Evolutionary conservation across 441 rosid species (phyloP).

Genomic region (Metrosideros polymorpha): DNA sequence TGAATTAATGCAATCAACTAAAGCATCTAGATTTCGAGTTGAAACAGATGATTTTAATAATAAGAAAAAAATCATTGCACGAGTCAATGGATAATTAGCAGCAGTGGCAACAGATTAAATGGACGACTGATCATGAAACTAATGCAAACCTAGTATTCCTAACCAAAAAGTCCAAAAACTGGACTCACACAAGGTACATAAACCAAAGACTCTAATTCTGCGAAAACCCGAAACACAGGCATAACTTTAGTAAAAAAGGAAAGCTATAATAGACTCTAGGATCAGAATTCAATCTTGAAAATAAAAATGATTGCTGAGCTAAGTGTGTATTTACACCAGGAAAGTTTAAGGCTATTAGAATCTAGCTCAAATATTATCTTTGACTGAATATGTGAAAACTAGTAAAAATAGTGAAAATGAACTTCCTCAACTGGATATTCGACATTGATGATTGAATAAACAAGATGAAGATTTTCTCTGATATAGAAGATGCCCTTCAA

Average conservation of each 20-base stretch:
- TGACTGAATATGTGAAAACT: not conserved
- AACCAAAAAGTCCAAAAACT: not conserved
- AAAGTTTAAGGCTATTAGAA: not conserved
- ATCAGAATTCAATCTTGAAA: not conserved
- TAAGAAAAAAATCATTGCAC: not conserved
- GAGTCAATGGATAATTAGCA: not conserved
- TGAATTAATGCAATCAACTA: constrained; percentile 12
- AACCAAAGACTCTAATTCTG: not conserved
- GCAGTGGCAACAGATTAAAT: not conserved
- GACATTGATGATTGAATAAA: not conserved
- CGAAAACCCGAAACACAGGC: not conserved
- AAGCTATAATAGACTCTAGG: not conserved
- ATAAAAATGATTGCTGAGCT: not conserved
- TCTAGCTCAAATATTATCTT: not conserved
- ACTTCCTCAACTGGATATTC: not conserved
- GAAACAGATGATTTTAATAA: not conserved
- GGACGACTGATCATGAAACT: not conserved
- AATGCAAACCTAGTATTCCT: not conserved
- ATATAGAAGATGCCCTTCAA: not conserved
- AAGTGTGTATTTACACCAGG: not conserved
- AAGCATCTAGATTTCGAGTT: constrained; percentile 6
- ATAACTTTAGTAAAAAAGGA: not conserved
- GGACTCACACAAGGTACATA: not conserved
- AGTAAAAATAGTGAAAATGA: not conserved
- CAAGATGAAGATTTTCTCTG: not conserved